Conservation (phyloP, 805 yeast genomes). For the Sugiyamaella boreocaroliniensis region DNA sequence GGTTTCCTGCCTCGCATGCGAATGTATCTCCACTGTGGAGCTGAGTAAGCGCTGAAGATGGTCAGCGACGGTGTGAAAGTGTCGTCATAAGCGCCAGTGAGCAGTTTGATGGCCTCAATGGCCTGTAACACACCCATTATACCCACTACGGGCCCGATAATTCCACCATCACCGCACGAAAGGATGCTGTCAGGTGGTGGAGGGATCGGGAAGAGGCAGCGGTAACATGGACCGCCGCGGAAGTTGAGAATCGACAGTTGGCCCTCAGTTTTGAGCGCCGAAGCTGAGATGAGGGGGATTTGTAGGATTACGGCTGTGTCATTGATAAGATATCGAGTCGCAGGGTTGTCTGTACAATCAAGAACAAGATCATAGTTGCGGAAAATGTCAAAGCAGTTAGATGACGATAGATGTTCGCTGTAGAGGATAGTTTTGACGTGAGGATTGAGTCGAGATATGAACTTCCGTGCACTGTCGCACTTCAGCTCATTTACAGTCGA, state of each 20-base stretch:
- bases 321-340: conserved; percentile 75
- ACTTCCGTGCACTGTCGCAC: conserved; percentile 67
- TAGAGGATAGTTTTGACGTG: conserved; percentile 49
- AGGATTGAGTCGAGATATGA: conserved; percentile 56
- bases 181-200: conserved; percentile 79
- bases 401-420: conserved; percentile 43
- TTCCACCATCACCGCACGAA: conserved; percentile 90
- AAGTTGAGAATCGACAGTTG: conserved; percentile 75
- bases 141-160: conserved; percentile 94
- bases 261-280: conserved; percentile 88
- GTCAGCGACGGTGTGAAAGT: conserved; percentile 63
- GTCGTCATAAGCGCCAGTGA: conserved; percentile 48
- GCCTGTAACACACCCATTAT: conserved; percentile 86
- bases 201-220: conserved; percentile 88
- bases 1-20: conserved; percentile 66
- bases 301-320: conserved; percentile 69
- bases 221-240: conserved; percentile 77
- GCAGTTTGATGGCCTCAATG: conserved; percentile 70
- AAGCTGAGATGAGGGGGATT: conserved; percentile 78
- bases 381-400: conserved; percentile 60
- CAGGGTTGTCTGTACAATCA: conserved; percentile 94
- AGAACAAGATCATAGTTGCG: conserved; percentile 64
- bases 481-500: conserved; percentile 62
- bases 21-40: conserved; percentile 57
- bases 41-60: conserved; percentile 44